These are phyloP conservation scores for Pyrenochaeta sp. DNA, from an alignment of 2,329 filamentous ascomycete genomes.

Conservation along the genomic window DNA sequence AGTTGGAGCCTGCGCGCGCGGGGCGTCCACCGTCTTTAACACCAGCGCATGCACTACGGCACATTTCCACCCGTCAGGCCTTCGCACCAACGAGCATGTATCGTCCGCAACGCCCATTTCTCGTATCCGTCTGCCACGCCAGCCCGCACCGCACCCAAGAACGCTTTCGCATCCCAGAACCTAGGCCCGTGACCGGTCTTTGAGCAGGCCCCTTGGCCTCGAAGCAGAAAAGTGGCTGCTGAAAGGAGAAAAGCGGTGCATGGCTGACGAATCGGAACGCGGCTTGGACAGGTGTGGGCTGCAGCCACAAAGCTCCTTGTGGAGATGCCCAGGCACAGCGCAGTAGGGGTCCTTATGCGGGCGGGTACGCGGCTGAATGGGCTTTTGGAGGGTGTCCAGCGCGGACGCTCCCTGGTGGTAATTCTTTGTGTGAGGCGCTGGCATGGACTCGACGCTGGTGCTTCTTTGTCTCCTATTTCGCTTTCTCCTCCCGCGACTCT, in stretches of 20 bases:
- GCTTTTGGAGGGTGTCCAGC: too few species aligned
- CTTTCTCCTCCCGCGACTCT: too few species aligned
- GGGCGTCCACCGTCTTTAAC: constrained; percentile 15
- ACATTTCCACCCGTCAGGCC: too few species aligned
- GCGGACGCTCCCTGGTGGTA: too few species aligned
- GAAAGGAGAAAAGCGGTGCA: constrained; percentile 1
- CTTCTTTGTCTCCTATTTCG: too few species aligned
- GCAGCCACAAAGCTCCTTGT: constrained; percentile 4
- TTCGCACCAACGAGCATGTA: constrained; percentile 3
- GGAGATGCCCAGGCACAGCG: constrained; percentile 15
- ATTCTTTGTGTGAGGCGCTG: too few species aligned
- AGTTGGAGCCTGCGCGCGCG: neutral
- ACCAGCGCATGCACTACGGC: too few species aligned
- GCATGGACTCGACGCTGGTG: too few species aligned
- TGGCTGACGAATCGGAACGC: constrained; percentile 1
- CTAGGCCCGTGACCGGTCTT: neutral
- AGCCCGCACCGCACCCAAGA: constrained; percentile 6
- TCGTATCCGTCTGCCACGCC: constrained; percentile 18
- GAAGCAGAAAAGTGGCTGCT: too few species aligned
- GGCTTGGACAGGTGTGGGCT: neutral
- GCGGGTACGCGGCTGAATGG: constrained; percentile 1
- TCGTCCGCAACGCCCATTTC: neutral
- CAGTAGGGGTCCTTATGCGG: constrained; percentile 3
- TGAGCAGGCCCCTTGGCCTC: neutral
- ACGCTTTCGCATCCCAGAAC: neutral